Base-by-base conservation (phyloP, 768 basidiomycete genomes). In the Amanita polypyramis region DNA sequence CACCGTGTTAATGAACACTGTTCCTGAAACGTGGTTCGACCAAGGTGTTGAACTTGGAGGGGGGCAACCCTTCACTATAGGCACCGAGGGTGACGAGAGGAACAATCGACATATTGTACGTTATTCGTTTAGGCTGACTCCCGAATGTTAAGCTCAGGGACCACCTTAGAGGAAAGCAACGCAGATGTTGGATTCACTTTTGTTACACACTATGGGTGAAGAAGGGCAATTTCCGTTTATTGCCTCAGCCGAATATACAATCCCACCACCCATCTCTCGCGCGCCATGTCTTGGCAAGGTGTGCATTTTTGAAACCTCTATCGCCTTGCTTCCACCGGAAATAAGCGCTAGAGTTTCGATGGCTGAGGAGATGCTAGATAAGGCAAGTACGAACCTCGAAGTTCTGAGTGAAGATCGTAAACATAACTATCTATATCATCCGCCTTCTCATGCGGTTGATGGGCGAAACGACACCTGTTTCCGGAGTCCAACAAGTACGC, bases 1-100 rank as follows among this genome's bases (percentile, higher is more conserved):
- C 56, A 68, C 79, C 1, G 63, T 85, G 43, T 60, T 84, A 40
- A 66, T 64, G 47, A 84, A 82, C 56, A 60, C 59, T 15, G 56
- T 74, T 34, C 74, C 80, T 1, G 79, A 82, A 57, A 61, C 72
- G 8, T 83, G 82, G 80, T 74, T 81, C 47, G 77, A 80, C 52
- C 73, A 77, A 51, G 75, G 75, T n/a, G 70, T 79, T 38, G 71
- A 74, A 49, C 67, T 85, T 3, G 75, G 69, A 30, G 79, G 78
- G 3, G 79, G 77, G 0, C 63, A 76, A 45, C 70, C 79, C 5
- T 85, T 85, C 56, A 83, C 81, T 8, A 69, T 76, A 0, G 79
- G 81, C 7, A 54, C 58, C 0, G 74, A 78, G 54, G 80, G 83
- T 11, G 66, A 74, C 33, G 69, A 75, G 51, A 65, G 80, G 47